Base-by-base conservation (phyloP, 805 yeast genomes). In the Millerozyma miso region DNA sequence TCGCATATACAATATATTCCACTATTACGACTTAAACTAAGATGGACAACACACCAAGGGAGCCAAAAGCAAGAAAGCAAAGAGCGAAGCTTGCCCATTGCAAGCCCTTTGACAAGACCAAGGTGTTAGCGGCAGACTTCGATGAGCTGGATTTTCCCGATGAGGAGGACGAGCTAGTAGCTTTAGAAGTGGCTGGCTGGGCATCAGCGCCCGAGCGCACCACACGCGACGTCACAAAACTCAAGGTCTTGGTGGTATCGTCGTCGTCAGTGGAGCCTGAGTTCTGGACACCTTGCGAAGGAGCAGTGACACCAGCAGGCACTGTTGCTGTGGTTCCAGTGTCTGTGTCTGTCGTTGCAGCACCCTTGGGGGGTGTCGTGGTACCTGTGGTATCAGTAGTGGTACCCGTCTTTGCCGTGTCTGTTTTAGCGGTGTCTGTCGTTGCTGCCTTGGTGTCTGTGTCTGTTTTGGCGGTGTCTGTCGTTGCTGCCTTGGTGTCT, bases 201-300 rank as follows among this genome's bases (percentile, higher is more conserved):
- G 48, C 19, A 14, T 38, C 41, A 8, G 49, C 46, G 4, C 56
- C 53, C 3, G 66, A 49, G n/a, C 62, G 62, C 19, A 40, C 37
- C 3, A 56, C 53, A 45, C 67, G 57, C 10, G 69, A 56, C 26
- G 73, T 67, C 34, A 69, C 51, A 43, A 63, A 63, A 2, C 63
- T 38, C 36, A 56, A 44, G 17, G 53, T 37, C 19, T 48, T 43
- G 13, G 65, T 55, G 19, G 60, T 52, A 23, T 59, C 62, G 32
- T 54, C 58, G 29, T 50, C 48, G 3, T 35, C 33, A 7, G 50
- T 10, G 10, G 29, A 23, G 29, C 29, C 29, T 7, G 29, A 46
- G 40, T 47, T 41, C 46, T 41, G 61, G 35, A 50, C 38, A 17
- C 55, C 55, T 13, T 47, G 51, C 10, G 51, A 52, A 26, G 56